These are phyloP conservation scores for Pseudogymnoascus sp. DNA, from an alignment of 2,329 filamentous ascomycete genomes.

Conservation along the genomic window DNA sequence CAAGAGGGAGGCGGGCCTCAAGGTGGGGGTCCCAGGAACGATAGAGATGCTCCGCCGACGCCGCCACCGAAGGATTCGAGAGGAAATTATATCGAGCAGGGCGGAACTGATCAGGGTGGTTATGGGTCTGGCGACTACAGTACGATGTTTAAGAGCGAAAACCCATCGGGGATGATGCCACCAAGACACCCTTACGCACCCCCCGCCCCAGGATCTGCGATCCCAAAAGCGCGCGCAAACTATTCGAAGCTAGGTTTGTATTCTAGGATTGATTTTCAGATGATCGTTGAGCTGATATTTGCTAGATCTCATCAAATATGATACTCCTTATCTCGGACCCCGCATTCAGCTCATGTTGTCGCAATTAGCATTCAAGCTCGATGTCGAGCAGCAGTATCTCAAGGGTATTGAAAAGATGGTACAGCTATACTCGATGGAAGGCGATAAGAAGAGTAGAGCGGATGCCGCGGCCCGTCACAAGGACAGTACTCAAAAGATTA, in stretches of 20 bases:
- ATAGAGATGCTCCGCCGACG: conserved; percentile 42
- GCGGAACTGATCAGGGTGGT: conserved; percentile 46
- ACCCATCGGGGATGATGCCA: conserved; percentile 59
- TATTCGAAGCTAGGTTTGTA: conserved; percentile 87
- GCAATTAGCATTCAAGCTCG: conserved; percentile 96
- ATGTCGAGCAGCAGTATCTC: conserved; percentile 97
- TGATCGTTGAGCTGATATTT: conserved; percentile 14
- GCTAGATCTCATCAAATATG: conserved; percentile 93
- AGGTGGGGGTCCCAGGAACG: conserved; percentile 37
- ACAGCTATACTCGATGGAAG: conserved; percentile 92
- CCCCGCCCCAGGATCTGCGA: conserved; percentile 58
- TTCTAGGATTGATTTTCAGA: conserved; percentile 10
- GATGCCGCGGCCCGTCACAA: conserved; percentile 84
- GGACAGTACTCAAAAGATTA: conserved; percentile 97
- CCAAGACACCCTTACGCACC: conserved; percentile 71
- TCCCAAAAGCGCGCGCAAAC: conserved; percentile 73
- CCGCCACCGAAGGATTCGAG: conserved; percentile 67
- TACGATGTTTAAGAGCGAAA: conserved; percentile 33
- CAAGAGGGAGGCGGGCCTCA: conserved; percentile 33
- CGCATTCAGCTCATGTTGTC: conserved; percentile 99
- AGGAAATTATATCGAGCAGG: conserved; percentile 35
- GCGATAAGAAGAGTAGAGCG: conserved; percentile 87
- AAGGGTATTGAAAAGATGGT: conserved; percentile 99
- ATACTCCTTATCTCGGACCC: conserved; percentile 87
- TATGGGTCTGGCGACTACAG: conserved; percentile 52